A percentile compares a stretch with the other conserved stretches of the same genome.
phyloP scores from a whole-genome alignment of 2,329 filamentous ascomycete genomes.

The Lojkania enalia region DNA sequence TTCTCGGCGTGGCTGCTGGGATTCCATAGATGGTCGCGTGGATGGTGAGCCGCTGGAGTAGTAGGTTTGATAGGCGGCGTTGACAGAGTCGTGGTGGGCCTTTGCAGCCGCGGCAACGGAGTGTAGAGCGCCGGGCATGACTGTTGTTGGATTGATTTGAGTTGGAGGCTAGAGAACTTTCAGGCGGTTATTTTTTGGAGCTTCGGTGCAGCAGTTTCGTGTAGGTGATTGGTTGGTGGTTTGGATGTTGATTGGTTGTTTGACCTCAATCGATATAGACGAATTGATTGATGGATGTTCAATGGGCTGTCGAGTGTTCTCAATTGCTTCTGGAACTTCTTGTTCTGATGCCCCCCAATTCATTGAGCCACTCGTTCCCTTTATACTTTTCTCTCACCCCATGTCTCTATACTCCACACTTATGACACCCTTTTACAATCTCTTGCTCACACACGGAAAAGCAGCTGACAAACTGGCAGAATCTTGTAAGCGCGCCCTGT shows the following conservation, averaged over 20 bases:
- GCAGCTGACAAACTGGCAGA: background rate
- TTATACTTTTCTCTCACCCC: background rate
- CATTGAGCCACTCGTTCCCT: background rate
- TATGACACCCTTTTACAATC: background rate
- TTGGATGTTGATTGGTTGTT: background rate
- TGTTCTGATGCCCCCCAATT: background rate
- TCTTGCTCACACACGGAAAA: background rate
- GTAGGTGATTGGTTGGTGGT: background rate
- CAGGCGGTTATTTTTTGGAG: too few species aligned
- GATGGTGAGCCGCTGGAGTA: background rate
- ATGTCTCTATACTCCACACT: background rate
- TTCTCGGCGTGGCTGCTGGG: background rate
- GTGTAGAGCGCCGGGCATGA: background rate
- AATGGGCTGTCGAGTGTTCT: background rate
- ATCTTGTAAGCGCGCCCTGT: conserved; percentile 1
- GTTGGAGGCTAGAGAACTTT: background rate
- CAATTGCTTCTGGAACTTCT: background rate
- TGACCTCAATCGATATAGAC: background rate
- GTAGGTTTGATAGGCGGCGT: background rate
- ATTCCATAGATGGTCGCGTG: background rate
- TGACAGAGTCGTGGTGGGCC: conserved; percentile 71
- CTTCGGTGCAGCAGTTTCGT: too few species aligned
- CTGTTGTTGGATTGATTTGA: background rate
- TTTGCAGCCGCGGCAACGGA: conserved; percentile 96
- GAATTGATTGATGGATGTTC: background rate